A percentile compares a stretch with the other conserved stretches of the same genome.
These are phyloP conservation scores for Solanum hybrid DNA, from an alignment of 305 asterid species.

Conservation along the genomic window DNA sequence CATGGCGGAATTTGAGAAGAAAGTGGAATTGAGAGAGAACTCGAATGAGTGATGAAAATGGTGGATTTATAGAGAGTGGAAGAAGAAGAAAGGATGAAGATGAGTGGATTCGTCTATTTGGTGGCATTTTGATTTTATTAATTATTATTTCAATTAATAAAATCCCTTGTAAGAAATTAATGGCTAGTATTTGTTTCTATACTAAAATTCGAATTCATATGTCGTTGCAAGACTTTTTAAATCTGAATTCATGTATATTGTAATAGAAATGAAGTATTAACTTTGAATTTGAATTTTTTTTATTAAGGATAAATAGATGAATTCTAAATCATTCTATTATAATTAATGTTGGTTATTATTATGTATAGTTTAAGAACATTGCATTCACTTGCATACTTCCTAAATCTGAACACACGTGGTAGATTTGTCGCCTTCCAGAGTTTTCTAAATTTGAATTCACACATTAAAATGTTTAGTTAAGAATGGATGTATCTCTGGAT, in stretches of 20 bases:
- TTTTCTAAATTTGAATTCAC: neutral
- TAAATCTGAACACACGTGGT: no score
- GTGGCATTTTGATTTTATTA: neutral
- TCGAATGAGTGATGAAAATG: neutral
- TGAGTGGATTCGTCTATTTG: neutral
- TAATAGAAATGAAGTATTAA: no score
- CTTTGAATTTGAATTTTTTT: no score
- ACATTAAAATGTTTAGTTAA: no score
- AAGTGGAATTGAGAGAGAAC: neutral
- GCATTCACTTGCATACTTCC: no score
- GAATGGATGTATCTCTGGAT: no score
- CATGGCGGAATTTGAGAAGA: neutral
- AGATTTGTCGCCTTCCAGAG: accelerated
- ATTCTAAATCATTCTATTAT: neutral
- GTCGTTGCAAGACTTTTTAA: no score
- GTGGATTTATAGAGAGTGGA: conserved; percentile 1
- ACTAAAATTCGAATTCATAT: neutral
- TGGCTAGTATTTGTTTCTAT: neutral
- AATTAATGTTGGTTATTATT: neutral
- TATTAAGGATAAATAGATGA: neutral
- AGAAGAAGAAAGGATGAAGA: neutral
- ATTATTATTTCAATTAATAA: no score
- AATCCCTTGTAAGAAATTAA: neutral
- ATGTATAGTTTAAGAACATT: neutral
- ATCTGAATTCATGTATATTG: no score